Evolutionary conservation across 441 rosid species (phyloP).

Genomic region (Eutrema salsugineum): DNA sequence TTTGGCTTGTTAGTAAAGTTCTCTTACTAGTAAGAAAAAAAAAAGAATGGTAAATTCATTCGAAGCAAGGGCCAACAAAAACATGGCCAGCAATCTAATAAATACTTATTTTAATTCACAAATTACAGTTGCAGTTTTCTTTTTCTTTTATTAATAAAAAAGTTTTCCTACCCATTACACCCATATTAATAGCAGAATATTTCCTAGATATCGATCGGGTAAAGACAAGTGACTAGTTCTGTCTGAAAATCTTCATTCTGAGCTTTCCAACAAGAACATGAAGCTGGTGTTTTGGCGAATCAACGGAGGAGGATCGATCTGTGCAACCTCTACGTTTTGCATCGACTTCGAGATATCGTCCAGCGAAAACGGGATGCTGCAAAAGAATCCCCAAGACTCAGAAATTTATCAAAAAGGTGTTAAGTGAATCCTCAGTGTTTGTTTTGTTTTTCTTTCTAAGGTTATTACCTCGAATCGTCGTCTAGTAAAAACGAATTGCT

Average conservation of each 20-base stretch:
- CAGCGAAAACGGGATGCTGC: conserved; percentile 67
- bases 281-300: conserved; percentile 58
- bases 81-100: background rate
- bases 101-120: background rate
- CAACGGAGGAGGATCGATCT: conserved; percentile 58
- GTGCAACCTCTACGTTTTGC: conserved; percentile 46
- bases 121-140: background rate
- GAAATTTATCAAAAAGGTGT: background rate
- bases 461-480: conserved; percentile 64
- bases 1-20: too few species aligned
- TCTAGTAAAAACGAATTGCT: conserved; percentile 60
- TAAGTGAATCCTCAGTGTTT: background rate
- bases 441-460: background rate
- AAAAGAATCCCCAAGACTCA: conserved; percentile 11
- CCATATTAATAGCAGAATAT: background rate
- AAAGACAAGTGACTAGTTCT: background rate
- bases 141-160: background rate
- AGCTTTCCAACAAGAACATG: conserved; percentile 51
- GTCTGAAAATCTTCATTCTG: conserved; percentile 29
- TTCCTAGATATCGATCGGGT: conserved; percentile 24
- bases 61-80: background rate
- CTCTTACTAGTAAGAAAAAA: too few species aligned
- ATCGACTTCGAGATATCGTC: conserved; percentile 62
- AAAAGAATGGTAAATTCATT: background rate
- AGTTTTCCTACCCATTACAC: background rate